Evolutionary conservation across 805 yeast species (phyloP).

Genomic region (Priceomyces carsonii): DNA sequence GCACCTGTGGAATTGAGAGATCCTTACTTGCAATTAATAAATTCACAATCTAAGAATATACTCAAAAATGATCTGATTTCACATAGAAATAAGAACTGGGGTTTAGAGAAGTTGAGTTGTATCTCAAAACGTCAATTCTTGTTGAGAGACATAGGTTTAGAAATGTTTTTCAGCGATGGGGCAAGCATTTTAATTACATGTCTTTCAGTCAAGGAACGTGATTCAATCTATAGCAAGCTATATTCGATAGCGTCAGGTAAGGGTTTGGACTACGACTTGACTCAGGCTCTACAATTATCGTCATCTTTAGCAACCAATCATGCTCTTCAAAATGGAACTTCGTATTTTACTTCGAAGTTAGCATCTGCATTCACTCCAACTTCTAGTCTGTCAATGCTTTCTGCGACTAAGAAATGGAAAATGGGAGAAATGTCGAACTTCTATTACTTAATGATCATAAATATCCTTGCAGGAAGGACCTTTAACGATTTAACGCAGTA

Average conservation of each 20-base stretch:
- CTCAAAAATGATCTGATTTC: conserved; percentile 22
- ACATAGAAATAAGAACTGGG: conserved; percentile 62
- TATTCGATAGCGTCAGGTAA: conserved; percentile 49
- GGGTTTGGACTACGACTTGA: conserved; percentile 55
- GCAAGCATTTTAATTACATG: conserved; percentile 70
- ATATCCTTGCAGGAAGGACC: conserved; percentile 85
- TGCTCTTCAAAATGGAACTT: conserved; percentile 38
- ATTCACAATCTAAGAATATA: conserved; percentile 43
- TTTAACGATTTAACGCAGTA: conserved; percentile 88
- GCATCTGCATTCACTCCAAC: conserved; percentile 40
- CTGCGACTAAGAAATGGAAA: conserved; percentile 71
- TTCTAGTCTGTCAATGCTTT: conserved; percentile 25
- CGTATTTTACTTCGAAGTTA: conserved; percentile 27
- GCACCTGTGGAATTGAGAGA: conserved; percentile 66
- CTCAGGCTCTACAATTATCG: conserved; percentile 53
- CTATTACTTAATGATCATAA: conserved; percentile 74
- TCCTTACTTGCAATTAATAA: conserved; percentile 64
- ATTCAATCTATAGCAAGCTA: conserved; percentile 52
- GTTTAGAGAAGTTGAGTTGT: conserved; percentile 55
- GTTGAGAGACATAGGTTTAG: conserved; percentile 78
- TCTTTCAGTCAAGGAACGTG: conserved; percentile 52
- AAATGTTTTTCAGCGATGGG: conserved; percentile 73
- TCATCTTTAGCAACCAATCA: conserved; percentile 40
- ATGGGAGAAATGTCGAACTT: conserved; percentile 80
- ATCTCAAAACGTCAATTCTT: conserved; percentile 75